These are phyloP conservation scores for Xylaria intraflava DNA, from an alignment of 495 filamentous ascomycete species.

Conservation along the genomic window DNA sequence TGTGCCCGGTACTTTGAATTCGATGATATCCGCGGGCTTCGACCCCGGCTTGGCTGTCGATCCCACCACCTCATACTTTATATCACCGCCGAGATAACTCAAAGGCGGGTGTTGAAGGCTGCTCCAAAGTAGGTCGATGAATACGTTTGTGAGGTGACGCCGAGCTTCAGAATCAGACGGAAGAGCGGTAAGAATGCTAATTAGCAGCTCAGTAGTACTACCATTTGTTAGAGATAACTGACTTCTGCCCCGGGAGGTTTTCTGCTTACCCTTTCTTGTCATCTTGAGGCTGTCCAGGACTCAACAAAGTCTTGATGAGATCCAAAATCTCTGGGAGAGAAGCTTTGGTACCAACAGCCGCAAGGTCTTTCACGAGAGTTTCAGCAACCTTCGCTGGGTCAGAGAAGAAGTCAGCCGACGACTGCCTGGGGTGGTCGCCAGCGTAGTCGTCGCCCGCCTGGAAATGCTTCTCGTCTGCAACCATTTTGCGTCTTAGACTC, in stretches of 20 bases:
- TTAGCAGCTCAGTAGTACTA: constrained; percentile 28
- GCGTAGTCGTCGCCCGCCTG: constrained; percentile 21
- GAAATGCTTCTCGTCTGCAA: constrained; percentile 10
- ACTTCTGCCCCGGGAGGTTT: not conserved
- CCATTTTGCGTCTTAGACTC: constrained; percentile 7
- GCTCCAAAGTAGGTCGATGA: constrained; percentile 60
- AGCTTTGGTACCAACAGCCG: constrained; percentile 16
- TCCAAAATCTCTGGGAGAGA: constrained; percentile 17
- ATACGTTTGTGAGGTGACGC: constrained; percentile 49
- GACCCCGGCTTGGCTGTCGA: not conserved
- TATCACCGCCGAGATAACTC: constrained; percentile 43
- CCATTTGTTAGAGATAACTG: constrained; percentile 6
- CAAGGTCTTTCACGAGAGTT: constrained; percentile 23
- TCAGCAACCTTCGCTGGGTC: constrained; percentile 23
- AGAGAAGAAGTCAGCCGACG: constrained; percentile 21
- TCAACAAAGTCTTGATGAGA: constrained; percentile 22
- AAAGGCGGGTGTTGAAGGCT: constrained; percentile 63
- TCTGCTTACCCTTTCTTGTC: constrained; percentile 26
- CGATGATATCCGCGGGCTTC: constrained; percentile 17
- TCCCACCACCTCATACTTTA: constrained; percentile 26
- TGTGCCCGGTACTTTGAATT: constrained; percentile 26
- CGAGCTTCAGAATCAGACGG: constrained; percentile 49
- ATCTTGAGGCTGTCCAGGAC: constrained; percentile 24
- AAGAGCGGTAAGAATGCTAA: constrained; percentile 34
- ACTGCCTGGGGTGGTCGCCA: constrained; percentile 8